A percentile compares a stretch with the other conserved stretches of the same genome.
These are phyloP conservation scores for Macrocystidia cucumis DNA, from an alignment of 1,284 basidiomycete species.

Conservation along the genomic window DNA sequence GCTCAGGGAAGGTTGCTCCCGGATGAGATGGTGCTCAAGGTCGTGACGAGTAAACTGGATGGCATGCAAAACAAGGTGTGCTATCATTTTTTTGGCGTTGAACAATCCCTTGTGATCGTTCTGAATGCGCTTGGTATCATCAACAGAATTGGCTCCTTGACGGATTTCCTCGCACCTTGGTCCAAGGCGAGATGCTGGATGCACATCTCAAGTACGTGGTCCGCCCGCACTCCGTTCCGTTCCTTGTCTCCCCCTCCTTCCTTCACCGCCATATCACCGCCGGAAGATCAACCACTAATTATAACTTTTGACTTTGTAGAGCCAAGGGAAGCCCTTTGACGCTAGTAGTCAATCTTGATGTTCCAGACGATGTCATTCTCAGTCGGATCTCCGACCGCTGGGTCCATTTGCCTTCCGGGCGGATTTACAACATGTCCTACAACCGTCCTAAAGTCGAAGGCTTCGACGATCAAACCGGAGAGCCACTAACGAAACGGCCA, in stretches of 20 bases:
- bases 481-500: constrained; percentile 81
- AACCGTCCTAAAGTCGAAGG: constrained; percentile 87
- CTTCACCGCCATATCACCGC: too few species aligned
- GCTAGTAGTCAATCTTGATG: constrained; percentile 87
- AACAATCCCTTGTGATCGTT: too few species aligned
- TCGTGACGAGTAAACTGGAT: constrained; percentile 68
- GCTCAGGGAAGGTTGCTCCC: constrained; percentile 69
- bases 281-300: too few species aligned
- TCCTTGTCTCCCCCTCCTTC: too few species aligned
- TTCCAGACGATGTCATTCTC: constrained; percentile 87
- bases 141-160: constrained; percentile 87
- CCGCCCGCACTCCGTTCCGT: background rate
- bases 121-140: too few species aligned
- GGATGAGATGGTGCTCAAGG: constrained; percentile 71
- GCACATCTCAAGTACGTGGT: constrained; percentile 51
- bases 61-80: constrained; percentile 56
- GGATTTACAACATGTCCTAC: constrained; percentile 90
- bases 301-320: constrained; percentile 24
- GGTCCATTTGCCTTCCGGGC: constrained; percentile 89
- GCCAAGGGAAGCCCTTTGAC: constrained; percentile 60
- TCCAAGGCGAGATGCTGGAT: constrained; percentile 85
- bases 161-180: constrained; percentile 91
- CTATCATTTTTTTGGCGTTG: constrained; percentile 5
- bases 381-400: constrained; percentile 89
- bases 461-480: constrained; percentile 88